Evolutionary conservation across 306 rosid genomes (phyloP), one percentile per base, ranked within the genome.

Genomic region (Malus sieversii): DNA sequence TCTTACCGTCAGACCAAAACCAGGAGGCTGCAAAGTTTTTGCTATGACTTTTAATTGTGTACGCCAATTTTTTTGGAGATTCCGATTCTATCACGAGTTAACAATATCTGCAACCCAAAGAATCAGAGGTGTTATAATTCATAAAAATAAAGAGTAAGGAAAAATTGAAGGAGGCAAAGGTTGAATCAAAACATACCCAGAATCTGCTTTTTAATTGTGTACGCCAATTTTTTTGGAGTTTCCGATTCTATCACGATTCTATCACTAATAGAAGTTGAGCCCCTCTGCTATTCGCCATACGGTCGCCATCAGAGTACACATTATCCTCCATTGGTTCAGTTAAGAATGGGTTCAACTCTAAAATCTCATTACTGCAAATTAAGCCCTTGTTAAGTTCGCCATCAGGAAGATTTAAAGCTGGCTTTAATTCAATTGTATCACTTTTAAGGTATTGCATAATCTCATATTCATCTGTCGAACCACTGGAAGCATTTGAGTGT

Each of bases 401-500:
- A 70, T 82, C 72, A 73, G 67, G 22, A 65, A 81, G 75, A 82
- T 80, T 67, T 61, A 74, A 27, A 38, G 71, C 74, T 35, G 83
- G 75, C 75, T 69, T 73, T 40, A 82, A 73, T 73, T 89, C 85
- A 72, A 74, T 71, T 61, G 79, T 48, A 48, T 89, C 87, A 80
- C 84, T 86, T 80, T 80, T 85, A 53, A 75, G 76, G 84, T 67
- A 77, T 71, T 80, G 81, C 70, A 19, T 77, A 74, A 67, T 80
- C 83, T 84, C 90, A 73, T 62, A 73, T 62, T 89, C 92, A 90
- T 88, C 97, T 95, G 97, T 90, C 96, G 92, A 95, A 90, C 82
- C 90, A 95, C 97, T 95, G 99, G 85, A 92, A 87, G 87, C 90
- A 92, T 90, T 90, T 95, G 93, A 95, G 99, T 90, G 93, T 92